Evolutionary conservation across 768 basidiomycete genomes (phyloP), one percentile per base, ranked within the genome.

Genomic region (Mycena leptocephala): DNA sequence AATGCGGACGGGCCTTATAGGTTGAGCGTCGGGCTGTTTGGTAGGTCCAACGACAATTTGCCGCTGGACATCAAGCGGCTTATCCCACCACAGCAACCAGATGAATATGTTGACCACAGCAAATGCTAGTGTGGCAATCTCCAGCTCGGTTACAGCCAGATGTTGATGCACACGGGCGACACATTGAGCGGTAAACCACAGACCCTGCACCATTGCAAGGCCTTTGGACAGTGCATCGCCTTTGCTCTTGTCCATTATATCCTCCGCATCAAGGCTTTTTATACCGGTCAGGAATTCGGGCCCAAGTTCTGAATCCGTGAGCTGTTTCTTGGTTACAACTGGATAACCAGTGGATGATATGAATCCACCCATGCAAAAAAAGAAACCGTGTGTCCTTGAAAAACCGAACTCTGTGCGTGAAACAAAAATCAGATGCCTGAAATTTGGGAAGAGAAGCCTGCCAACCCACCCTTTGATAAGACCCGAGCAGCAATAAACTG

Each of bases 51-150:
- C 32, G 5, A 59, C 62, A 37, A 85, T 75, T 3, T 79, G 82
- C 10, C 72, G 74, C 11, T 75, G 76, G 0, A 87, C 83, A 67
- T 85, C 83, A 14, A 84, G 79, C 3, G 87, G 88, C 77, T 89
- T 89, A 33, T 82, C 43, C 86, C 84, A 87, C 87, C 88, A 88
- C 1, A 85, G 59, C 0, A 65, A 39, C 72, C 86, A 87, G 16
- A 79, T n/a, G n/a, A n/a, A n/a, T n/a, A n/a, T n/a, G n/a, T n/a
- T n/a, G n/a, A n/a, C n/a, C 83, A 80, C 48, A 4, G 82, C 83
- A 61, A 84, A 85, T 0, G 83, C 85, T 26, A 87, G 33, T 1
- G 87, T 88, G 7, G 82, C 76, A 18, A 87, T 74, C 74, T 88
- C 85, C 18, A 88, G 80, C 39, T 85, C 81, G 10, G 85, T 86